Evolutionary conservation across 371 early-diverging fungal genomes (phyloP), one percentile per base, ranked within the genome.

Genomic region (Capillidium rhysosporum): DNA sequence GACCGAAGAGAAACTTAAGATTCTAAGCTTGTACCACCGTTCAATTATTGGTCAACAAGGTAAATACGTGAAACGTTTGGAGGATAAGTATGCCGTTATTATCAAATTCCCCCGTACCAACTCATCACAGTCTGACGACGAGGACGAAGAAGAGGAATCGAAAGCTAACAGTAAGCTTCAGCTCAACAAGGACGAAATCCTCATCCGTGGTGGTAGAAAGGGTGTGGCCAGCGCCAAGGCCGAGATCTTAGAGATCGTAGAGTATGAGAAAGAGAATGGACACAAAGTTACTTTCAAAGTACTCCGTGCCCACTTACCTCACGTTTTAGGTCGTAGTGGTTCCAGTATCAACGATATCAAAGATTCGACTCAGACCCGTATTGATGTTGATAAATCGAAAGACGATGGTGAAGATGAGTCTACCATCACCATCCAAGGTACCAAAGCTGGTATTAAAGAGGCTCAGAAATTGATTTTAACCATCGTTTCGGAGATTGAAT

Each of bases 21-120:
- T 86, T 5, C 77, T 79, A 21, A 65, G 66, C 26, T 70, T 71
- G 53, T 76, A 73, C 63, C 86, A 88, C 63, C 72, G 74, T 47
- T 69, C 75, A 53, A 66, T 88, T 54, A 86, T 88, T 62, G 89
- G 89, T 44, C 58, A 71, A 43, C 74, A 70, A 57, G 89, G 89
- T 28, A 71, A 73, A 47, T 84, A 80, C 63, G 87, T 84, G 46
- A 73, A 75, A 61, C 78, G 82, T 34, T 65, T 88, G 30, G 86
- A 86, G 62, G 85, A 85, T 48, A 86, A 81, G 59, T 86, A 86
- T 58, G 69, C 68, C 20, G 86, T 86, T 34, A 70, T 71, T 52
- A 76, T 88, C 56, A 68, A 73, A 56, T 88, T 86, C 73, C 85
- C 86, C 16, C 49, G 56, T 2, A 31, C 58, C 9, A 53, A 49